Evolutionary conservation across 1,139 yeast species (phyloP), one percentile per base, ranked within the genome.

Genomic region (Debaryomycetaceae sp.): DNA sequence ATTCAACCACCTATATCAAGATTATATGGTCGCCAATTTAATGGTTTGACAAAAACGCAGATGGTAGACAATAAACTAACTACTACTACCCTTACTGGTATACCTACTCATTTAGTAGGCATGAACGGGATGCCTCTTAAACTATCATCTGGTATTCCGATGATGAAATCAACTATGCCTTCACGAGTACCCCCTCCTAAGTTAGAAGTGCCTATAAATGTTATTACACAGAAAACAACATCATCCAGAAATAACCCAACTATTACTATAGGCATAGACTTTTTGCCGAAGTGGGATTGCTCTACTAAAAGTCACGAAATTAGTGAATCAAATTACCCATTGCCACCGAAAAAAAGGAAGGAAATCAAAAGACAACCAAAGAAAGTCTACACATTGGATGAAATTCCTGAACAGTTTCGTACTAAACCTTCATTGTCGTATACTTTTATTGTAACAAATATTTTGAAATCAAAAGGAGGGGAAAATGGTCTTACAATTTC

Each of bases 331-430:
- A 53, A 67, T 37, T 63, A 67, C 22, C 79, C 80, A 28, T 81
- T 79, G 55, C 67, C 67, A 13, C 77, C 79, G 5, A 78, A 56
- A 31, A 53, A 61, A 22, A 57, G 58, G 32, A 58, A 52, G 30
- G 66, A 61, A 4, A 35, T 45, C n/a, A 63, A 60, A 40, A 61
- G 74, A 50, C 74, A 73, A 16, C 72, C 81, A 6, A 83, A 82
- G 53, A 80, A 75, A 47, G 76, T 81, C 3, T 83, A 82, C 51
- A 64, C 80, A 2, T 54, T 79, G 32, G 88, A 83, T 34, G 97
- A 91, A 52, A 88, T 91, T 32, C 98, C 98, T 0, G 87, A 79
- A 43, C 88, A 85, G 58, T 88, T 78, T 59, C 75, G 96, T 50
- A 75, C 81, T 9, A 92, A 91, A 56, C 98, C 98, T 1, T 74